Evolutionary conservation across 495 filamentous ascomycete genomes (phyloP).

Genomic region (Xylaria sp.): DNA sequence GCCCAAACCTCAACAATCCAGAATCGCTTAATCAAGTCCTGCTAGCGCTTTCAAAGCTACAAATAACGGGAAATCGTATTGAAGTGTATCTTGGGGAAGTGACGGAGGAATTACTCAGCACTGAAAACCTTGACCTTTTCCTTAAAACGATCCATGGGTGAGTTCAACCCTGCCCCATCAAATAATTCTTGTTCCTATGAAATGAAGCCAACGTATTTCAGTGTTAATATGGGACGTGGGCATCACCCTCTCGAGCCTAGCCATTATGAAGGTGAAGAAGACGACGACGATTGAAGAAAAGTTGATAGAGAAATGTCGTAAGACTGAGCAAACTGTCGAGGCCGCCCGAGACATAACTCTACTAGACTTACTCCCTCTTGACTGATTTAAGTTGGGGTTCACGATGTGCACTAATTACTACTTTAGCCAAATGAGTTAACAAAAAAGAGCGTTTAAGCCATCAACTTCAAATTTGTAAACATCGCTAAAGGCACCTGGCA

Average conservation of each 20-base stretch:
- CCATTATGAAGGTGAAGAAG: constrained; percentile 10
- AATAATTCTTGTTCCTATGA: neutral
- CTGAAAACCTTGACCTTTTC: neutral
- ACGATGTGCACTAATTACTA: neutral
- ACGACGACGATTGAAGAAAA: neutral
- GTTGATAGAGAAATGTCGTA: neutral
- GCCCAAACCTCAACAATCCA: neutral
- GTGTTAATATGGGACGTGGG: constrained; percentile 14
- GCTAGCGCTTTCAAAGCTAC: constrained; percentile 6
- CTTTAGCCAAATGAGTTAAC: too few species aligned
- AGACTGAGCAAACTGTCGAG: neutral
- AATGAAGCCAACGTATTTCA: neutral
- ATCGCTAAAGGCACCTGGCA: too few species aligned
- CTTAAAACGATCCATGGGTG: constrained; percentile 6
- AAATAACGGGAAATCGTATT: neutral
- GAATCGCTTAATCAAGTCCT: constrained; percentile 13
- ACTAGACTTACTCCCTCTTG: neutral
- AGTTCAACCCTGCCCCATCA: neutral
- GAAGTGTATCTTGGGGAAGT: constrained; percentile 11
- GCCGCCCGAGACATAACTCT: neutral
- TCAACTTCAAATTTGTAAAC: neutral
- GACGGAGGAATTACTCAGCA: constrained; percentile 3
- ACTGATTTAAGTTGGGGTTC: neutral
- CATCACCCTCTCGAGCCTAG: constrained; percentile 19
- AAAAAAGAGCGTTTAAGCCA: neutral